These are phyloP conservation scores for Abelmoschus esculentus DNA, from an alignment of 345 rosid genomes.

Conservation along the genomic window DNA sequence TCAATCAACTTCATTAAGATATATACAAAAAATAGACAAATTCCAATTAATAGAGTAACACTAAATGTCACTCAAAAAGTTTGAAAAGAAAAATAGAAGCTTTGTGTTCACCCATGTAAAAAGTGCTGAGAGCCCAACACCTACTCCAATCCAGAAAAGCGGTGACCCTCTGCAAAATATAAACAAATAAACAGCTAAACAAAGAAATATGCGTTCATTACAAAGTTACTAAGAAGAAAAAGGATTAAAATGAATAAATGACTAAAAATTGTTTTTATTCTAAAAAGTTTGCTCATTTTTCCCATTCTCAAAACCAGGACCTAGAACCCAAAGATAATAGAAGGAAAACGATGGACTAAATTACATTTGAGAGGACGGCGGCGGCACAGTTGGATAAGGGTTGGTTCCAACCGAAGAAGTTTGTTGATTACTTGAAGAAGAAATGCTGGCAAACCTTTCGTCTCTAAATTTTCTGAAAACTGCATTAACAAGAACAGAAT, in stretches of 20 bases:
- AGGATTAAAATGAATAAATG: not conserved
- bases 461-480: conserved; percentile 29
- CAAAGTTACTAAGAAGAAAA: not conserved
- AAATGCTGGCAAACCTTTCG: conserved; percentile 59
- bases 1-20: conserved; percentile 17
- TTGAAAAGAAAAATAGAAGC: not conserved
- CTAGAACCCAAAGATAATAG: not conserved
- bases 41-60: not conserved
- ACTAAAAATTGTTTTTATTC: too few species aligned
- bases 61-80: not conserved
- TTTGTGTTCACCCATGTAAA: conserved; percentile 61
- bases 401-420: conserved; percentile 61
- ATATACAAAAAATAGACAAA: conserved; percentile 4
- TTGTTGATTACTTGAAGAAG: conserved; percentile 33
- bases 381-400: conserved; percentile 50
- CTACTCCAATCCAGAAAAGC: conserved; percentile 87
- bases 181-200: not conserved
- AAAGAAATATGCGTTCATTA: not conserved
- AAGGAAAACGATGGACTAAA: not conserved
- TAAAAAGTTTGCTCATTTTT: not conserved
- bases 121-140: conserved; percentile 78
- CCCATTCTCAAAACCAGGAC: not conserved
- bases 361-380: conserved; percentile 64
- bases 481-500: conserved; percentile 5
- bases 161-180: conserved; percentile 73